These are phyloP conservation scores for Neurospora sp. DNA, from an alignment of 495 filamentous ascomycete species.

Conservation along the genomic window DNA sequence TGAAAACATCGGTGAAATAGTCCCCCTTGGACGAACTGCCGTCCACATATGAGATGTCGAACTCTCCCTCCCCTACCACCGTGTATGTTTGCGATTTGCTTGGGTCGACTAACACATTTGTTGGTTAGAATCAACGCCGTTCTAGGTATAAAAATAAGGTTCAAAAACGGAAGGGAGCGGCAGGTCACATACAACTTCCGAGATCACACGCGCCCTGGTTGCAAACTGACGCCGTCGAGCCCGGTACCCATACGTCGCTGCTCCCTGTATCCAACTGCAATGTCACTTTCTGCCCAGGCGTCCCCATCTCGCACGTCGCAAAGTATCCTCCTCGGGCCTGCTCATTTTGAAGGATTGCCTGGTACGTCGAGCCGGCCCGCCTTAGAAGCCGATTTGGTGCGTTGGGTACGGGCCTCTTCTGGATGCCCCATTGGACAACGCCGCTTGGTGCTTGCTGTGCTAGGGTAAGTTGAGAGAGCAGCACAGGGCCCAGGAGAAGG, in stretches of 20 bases:
- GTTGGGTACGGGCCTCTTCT: slow-evolving; percentile 12
- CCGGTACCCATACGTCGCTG: slow-evolving; percentile 83
- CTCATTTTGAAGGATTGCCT: slow-evolving; percentile 33
- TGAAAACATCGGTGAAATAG: slow-evolving; percentile 71
- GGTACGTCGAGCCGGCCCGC: slow-evolving; percentile 23
- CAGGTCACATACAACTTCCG: slow-evolving; percentile 35
- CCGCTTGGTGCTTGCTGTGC: slow-evolving; percentile 20
- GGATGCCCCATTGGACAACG: slow-evolving; percentile 36
- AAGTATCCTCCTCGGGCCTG: slow-evolving; percentile 50
- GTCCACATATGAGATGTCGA: slow-evolving; percentile 86
- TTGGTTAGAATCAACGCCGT: slow-evolving; percentile 2
- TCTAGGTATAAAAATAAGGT: not conserved
- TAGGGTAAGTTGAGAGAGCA: slow-evolving; percentile 20
- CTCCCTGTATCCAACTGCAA: slow-evolving; percentile 77
- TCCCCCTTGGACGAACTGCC: slow-evolving; percentile 65
- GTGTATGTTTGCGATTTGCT: slow-evolving; percentile 57
- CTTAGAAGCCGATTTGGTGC: slow-evolving; percentile 14
- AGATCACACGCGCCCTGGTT: slow-evolving; percentile 29
- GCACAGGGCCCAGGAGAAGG: slow-evolving; percentile 15
- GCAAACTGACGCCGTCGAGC: slow-evolving; percentile 51
- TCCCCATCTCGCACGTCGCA: slow-evolving; percentile 59
- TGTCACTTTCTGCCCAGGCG: slow-evolving; percentile 54
- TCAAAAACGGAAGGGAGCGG: not conserved
- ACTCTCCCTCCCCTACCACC: slow-evolving; percentile 52
- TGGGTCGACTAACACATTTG: slow-evolving; percentile 42